A percentile compares a stretch with the other conserved stretches of the same genome.
These are phyloP conservation scores for Selenicereus undatus DNA, from an alignment of 148 eudicot genomes.

Conservation along the genomic window DNA sequence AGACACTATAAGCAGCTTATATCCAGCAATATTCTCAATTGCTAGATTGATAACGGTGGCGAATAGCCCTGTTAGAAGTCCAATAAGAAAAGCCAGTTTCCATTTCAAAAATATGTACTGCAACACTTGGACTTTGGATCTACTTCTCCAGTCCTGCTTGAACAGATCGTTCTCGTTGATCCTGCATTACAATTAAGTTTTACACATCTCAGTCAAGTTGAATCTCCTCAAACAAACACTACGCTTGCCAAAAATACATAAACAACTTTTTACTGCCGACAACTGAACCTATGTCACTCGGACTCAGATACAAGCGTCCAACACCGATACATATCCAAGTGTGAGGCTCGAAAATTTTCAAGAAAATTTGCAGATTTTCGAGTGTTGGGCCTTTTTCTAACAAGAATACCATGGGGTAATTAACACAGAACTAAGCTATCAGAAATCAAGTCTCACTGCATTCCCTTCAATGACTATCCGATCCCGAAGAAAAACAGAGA, in stretches of 20 bases:
- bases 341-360: too few species aligned
- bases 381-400: too few species aligned
- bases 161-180: conserved; percentile 45
- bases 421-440: neutral
- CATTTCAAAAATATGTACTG: conserved; percentile 41
- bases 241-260: too few species aligned
- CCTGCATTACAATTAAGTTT: conserved; percentile 24
- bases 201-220: conserved; percentile 1
- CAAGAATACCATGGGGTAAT: too few species aligned
- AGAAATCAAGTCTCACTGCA: too few species aligned
- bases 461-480: too few species aligned
- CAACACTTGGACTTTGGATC: conserved; percentile 36
- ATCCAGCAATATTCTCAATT: conserved; percentile 45
- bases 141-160: conserved; percentile 45
- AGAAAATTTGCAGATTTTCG: too few species aligned
- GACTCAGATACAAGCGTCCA: neutral
- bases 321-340: too few species aligned
- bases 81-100: conserved; percentile 39
- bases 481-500: neutral
- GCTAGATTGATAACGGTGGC: conserved; percentile 42
- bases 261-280: too few species aligned
- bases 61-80: conserved; percentile 39
- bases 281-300: neutral
- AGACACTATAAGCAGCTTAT: conserved; percentile 40
- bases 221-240: too few species aligned